Conservation (phyloP, 768 basidiomycete genomes). For the Rhizopogon vesiculosus region DNA sequence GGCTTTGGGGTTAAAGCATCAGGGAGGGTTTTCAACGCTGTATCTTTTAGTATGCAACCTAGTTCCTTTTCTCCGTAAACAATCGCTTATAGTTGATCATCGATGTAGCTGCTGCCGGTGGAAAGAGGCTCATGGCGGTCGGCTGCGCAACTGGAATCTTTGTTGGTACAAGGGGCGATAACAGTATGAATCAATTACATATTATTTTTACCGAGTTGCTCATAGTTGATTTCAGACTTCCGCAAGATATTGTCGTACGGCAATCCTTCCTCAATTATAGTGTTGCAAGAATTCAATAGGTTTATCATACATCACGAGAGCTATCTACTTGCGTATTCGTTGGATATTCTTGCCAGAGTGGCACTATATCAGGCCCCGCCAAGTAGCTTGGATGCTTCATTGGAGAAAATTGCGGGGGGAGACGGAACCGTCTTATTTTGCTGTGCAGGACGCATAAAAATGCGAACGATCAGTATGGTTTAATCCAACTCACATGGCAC, state of each 20-base stretch:
- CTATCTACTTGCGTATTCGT: conserved; percentile 59
- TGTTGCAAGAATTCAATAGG: conserved; percentile 58
- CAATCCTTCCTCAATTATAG: conserved; percentile 50
- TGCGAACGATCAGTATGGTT: conserved; percentile 49
- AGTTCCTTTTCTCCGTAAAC: background rate
- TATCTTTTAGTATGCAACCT: conserved; percentile 53
- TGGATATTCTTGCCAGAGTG: conserved; percentile 64
- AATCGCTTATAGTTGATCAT: background rate
- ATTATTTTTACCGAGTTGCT: background rate
- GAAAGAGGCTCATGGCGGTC: conserved; percentile 56
- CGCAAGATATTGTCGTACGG: conserved; percentile 48
- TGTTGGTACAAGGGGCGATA: conserved; percentile 48
- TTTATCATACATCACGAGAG: conserved; percentile 62
- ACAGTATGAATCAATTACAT: conserved; percentile 36
- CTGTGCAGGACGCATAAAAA: conserved; percentile 47
- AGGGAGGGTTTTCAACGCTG: conserved; percentile 56
- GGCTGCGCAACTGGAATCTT: conserved; percentile 71
- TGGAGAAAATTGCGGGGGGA: conserved; percentile 56
- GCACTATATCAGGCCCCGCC: conserved; percentile 43
- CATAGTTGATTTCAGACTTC: conserved; percentile 39
- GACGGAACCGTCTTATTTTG: conserved; percentile 59
- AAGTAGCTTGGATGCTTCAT: conserved; percentile 47
- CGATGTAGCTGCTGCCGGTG: conserved; percentile 37
- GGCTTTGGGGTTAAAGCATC: conserved; percentile 35
- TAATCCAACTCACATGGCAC: background rate